phyloP scores from a whole-genome alignment of 345 rosid genomes.

The Eutrema yunnanense region DNA sequence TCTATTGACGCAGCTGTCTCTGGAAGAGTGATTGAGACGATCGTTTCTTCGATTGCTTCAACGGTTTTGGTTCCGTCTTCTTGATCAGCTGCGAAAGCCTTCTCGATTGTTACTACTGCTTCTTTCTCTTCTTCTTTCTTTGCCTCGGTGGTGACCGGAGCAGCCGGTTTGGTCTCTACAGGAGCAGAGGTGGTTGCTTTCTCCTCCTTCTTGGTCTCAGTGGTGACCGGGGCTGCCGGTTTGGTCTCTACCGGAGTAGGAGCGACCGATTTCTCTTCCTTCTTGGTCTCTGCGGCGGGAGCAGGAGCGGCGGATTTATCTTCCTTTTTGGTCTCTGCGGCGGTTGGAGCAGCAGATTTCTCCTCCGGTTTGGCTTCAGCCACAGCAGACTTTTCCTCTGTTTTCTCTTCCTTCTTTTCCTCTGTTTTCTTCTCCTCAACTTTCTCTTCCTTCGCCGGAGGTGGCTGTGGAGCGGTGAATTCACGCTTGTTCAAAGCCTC shows the following conservation, averaged over 20 bases:
- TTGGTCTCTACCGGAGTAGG: neutral
- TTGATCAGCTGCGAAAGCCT: conserved; percentile 30
- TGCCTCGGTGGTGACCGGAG: neutral
- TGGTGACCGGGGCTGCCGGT: neutral
- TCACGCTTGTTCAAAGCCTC: conserved; percentile 49
- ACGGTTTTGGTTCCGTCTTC: conserved; percentile 29
- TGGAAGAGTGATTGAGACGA: conserved; percentile 24
- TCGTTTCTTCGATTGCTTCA: conserved; percentile 28
- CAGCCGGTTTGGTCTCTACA: conserved; percentile 3
- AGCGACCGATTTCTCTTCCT: neutral
- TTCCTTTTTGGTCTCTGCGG: neutral
- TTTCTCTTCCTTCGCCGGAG: conserved; percentile 29
- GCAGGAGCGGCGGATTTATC: neutral
- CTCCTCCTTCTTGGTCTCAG: conserved; percentile 15
- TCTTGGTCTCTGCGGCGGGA: neutral
- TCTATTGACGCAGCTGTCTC: conserved; percentile 21
- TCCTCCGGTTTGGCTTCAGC: conserved; percentile 15
- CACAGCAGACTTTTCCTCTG: conserved; percentile 17
- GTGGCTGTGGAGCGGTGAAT: conserved; percentile 34
- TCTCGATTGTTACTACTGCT: conserved; percentile 26
- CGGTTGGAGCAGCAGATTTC: neutral
- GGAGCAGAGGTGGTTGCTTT: conserved; percentile 2
- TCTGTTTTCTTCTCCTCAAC: conserved; percentile 19
- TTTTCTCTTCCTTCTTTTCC: neutral
- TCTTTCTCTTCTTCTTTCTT: conserved; percentile 23